A percentile compares a stretch with the other conserved stretches of the same genome.
These are phyloP conservation scores for Solanum corneliomulleri DNA, from an alignment of 257 asterid species.

Conservation along the genomic window DNA sequence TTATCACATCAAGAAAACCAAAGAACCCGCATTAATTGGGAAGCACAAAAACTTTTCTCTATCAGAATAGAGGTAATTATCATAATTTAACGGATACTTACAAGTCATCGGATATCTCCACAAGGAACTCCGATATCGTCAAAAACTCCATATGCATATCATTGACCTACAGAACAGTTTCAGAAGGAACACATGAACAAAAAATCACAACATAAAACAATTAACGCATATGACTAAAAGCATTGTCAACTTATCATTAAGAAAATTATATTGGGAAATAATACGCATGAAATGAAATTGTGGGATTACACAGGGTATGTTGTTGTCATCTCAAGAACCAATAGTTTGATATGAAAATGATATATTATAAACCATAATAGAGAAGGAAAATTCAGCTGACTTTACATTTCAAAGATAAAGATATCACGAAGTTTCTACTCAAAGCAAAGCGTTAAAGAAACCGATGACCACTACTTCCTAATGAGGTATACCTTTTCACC, in stretches of 20 bases:
- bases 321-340: not conserved
- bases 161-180: constrained; percentile 69
- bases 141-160: constrained; percentile 90
- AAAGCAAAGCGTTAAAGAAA: not conserved
- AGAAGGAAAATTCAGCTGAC: not conserved
- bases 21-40: not conserved
- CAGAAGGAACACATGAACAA: constrained; percentile 13
- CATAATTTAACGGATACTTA: constrained; percentile 28
- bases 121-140: constrained; percentile 78
- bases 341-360: not conserved
- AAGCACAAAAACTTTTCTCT: not conserved
- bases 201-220: not conserved
- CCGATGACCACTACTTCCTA: not conserved
- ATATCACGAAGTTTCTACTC: not conserved
- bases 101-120: constrained; percentile 92
- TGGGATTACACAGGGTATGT: not conserved
- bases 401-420: not conserved
- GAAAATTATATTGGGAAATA: not conserved
- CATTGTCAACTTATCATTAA: not conserved
- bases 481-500: constrained; percentile 49
- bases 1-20: not conserved
- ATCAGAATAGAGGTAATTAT: not conserved
- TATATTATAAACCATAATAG: not conserved
- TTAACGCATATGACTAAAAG: not conserved
- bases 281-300: not conserved